Evolutionary conservation across 2,329 filamentous ascomycete species (phyloP), one percentile per base, ranked within the genome.

Genomic region (Ascomycota sp.): DNA sequence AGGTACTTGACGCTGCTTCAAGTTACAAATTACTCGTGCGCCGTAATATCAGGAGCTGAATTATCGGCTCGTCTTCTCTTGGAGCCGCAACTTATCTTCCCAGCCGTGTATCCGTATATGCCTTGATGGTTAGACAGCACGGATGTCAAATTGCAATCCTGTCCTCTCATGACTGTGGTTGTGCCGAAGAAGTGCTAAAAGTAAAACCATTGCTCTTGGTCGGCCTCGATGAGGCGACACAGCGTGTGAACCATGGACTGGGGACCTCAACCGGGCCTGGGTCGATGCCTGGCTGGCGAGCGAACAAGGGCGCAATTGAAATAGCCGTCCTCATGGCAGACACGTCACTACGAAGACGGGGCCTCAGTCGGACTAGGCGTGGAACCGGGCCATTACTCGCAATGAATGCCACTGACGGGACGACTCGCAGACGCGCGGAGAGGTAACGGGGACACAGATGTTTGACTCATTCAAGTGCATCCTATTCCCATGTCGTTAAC

Each of bases 141-240:
- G 77, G 80, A 93, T 93, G 83, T 94, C 83, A 93, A 93, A 93
- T 93, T 94, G 73, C 85, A 89, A 86, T 77, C 63, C 69, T 69
- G 75, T 73, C 74, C 54, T 53, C 51, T 53, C 57, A 74, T 93
- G 80, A 76, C 80, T 83, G 72, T 64, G 68, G 72, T 85, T 89
- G 85, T 82, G 85, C 83, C 83, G 80, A 85, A 92, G 82, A 92
- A 82, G 82, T 93, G 83, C 83, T 89, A 69, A 91, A 64, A 89
- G 66, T 48, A 53, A 73, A 52, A 38, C 33, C 36, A 38, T 44
- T 42, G 42, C 43, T 46, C 36, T 40, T 40, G 32, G 46, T 40
- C 39, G 43, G 40, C 42, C 38, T 35, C 11, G 6, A 23, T 11
- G 23, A 25, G 26, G 30, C 32, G 25, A 29, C 31, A 27, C 28